phyloP scores from a whole-genome alignment of 306 rosid genomes.

The Prunus kanzakura region DNA sequence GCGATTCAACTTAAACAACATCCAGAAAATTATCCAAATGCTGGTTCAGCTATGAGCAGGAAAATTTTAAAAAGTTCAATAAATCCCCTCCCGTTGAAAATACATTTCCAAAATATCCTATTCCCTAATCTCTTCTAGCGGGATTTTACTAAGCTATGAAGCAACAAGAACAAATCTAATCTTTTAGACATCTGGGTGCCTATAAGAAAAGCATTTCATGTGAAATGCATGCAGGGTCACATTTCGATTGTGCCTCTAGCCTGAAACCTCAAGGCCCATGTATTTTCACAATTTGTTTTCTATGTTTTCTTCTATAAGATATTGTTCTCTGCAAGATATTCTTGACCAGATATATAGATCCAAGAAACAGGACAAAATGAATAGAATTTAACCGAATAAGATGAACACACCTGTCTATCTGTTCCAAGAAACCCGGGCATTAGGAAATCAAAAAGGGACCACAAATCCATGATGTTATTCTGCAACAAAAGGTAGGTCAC shows the following conservation, averaged over 20 bases:
- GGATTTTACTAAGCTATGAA: neutral
- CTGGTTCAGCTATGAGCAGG: too few relatives aligned
- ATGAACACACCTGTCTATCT: slow-evolving; percentile 77
- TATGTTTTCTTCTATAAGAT: neutral
- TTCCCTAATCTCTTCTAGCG: too few relatives aligned
- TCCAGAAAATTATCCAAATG: too few relatives aligned
- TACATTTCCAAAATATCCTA: too few relatives aligned
- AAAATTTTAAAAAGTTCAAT: too few relatives aligned
- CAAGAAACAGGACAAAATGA: neutral
- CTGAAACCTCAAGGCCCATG: neutral
- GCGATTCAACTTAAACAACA: too few relatives aligned
- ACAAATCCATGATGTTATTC: slow-evolving; percentile 96
- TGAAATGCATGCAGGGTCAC: too few relatives aligned
- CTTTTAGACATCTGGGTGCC: neutral
- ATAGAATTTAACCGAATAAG: neutral
- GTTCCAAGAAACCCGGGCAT: slow-evolving; percentile 99
- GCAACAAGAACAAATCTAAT: neutral
- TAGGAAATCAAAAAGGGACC: slow-evolving; percentile 98
- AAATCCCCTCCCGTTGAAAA: too few relatives aligned
- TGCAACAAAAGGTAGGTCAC: slow-evolving; percentile 41
- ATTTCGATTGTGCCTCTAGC: neutral
- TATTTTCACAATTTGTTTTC: neutral
- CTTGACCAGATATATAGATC: neutral
- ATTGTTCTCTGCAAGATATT: neutral
- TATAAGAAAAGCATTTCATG: neutral